These are phyloP conservation scores for Amphirosellinia nigrospora DNA, from an alignment of 495 filamentous ascomycete species.

Conservation along the genomic window DNA sequence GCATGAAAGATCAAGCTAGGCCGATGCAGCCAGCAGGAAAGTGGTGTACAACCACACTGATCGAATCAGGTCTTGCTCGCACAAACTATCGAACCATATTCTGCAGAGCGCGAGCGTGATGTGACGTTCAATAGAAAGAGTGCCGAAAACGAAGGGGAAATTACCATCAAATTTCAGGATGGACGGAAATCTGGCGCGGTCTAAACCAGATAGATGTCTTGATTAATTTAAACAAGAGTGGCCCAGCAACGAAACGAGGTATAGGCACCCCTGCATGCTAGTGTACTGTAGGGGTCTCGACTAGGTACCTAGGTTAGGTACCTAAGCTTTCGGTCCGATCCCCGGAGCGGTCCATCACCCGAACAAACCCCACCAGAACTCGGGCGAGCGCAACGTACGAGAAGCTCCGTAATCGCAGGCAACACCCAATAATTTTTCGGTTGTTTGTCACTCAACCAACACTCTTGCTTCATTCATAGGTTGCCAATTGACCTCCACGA, in stretches of 20 bases:
- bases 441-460: neutral
- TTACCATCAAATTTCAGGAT: constrained; percentile 1
- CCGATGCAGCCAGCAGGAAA: neutral
- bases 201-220: neutral
- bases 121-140: neutral
- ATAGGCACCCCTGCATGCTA: neutral
- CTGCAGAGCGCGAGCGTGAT: neutral
- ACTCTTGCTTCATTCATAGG: neutral
- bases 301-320: too few species aligned
- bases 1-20: neutral
- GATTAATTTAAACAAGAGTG: neutral
- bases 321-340: constrained; percentile 22
- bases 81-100: neutral
- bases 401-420: constrained; percentile 25
- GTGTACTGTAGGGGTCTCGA: too few species aligned
- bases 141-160: constrained; percentile 6
- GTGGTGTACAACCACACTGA: neutral
- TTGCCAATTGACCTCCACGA: constrained; percentile 34
- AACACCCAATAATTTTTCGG: constrained; percentile 15
- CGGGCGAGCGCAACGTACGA: constrained; percentile 3
- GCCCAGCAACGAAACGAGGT: constrained; percentile 15
- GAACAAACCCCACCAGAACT: constrained; percentile 13
- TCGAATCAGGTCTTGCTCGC: neutral
- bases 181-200: neutral
- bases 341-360: constrained; percentile 1